Conservation (phyloP, 108 stramenopile genomes). For the Phaeodactylum tricornutum region DNA sequence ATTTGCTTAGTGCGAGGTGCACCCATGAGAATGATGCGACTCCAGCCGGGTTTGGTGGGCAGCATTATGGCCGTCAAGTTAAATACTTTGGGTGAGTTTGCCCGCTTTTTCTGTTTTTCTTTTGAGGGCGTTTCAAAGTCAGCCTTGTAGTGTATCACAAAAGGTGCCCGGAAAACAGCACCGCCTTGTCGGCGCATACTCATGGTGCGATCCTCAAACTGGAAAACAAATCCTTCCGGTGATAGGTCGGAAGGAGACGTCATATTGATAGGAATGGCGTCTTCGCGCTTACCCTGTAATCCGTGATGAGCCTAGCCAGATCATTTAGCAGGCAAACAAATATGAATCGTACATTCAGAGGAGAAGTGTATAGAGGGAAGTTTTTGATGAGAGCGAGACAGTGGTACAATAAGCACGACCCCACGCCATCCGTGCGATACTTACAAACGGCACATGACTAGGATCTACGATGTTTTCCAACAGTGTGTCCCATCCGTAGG, state of each 20-base stretch:
- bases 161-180: constrained; percentile 18
- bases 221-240: constrained; percentile 17
- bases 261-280: constrained; percentile 26
- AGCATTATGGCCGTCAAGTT: constrained; percentile 10
- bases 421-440: too few relatives aligned
- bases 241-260: constrained; percentile 4
- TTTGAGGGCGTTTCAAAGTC: constrained; percentile 1
- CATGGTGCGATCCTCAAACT: constrained; percentile 23
- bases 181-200: constrained; percentile 8
- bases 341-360: too few relatives aligned
- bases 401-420: too few relatives aligned
- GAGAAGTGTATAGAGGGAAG: too few relatives aligned
- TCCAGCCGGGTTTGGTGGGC: constrained; percentile 28
- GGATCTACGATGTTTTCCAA: constrained; percentile 69
- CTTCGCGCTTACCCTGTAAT: constrained; percentile 18
- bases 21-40: constrained; percentile 13
- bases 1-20: neutral
- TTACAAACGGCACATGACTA: constrained; percentile 75
- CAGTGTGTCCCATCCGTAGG: constrained; percentile 68
- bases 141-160: constrained; percentile 10
- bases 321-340: too few relatives aligned
- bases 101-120: neutral
- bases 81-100: constrained; percentile 8
- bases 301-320: constrained; percentile 15
- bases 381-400: too few relatives aligned